A percentile compares a stretch with the other conserved stretches of the same genome.
These are phyloP conservation scores for Fraxinus greggii DNA, from an alignment of 305 asterid species.

Conservation along the genomic window DNA sequence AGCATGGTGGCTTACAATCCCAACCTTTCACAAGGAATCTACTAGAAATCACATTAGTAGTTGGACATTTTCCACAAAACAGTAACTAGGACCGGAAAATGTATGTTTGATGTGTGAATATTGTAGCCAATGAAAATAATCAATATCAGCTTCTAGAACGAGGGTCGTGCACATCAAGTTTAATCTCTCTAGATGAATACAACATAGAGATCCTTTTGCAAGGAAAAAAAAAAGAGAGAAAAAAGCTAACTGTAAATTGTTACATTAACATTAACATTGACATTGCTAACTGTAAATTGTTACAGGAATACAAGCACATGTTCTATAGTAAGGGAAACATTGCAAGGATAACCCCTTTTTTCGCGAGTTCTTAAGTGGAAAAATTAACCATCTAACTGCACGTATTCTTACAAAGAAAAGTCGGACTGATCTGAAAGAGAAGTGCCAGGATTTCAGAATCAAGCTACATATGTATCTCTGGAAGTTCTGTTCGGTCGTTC, in stretches of 20 bases:
- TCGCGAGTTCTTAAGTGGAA: not conserved
- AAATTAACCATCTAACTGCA: not conserved
- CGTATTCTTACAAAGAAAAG: not conserved
- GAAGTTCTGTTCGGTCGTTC: not conserved
- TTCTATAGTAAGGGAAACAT: not conserved
- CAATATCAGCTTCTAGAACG: too few species aligned
- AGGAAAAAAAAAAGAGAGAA: too few species aligned
- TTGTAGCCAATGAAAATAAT: too few species aligned
- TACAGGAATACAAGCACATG: not conserved
- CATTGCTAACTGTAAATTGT: not conserved
- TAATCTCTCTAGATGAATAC: not conserved
- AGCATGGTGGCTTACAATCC: too few species aligned
- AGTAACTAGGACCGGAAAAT: too few species aligned
- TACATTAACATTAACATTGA: not conserved
- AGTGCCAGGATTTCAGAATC: not conserved
- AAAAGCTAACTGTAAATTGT: not conserved
- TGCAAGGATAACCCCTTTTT: not conserved
- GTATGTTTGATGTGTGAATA: too few species aligned
- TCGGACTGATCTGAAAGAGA: not conserved
- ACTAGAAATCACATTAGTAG: too few species aligned
- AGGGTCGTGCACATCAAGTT: not conserved
- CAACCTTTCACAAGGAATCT: too few species aligned
- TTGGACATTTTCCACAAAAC: too few species aligned
- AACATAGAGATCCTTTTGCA: not conserved
- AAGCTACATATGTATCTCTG: not conserved